Evolutionary conservation across 2,329 filamentous ascomycete genomes (phyloP).

Genomic region (Cladosporium phlei): DNA sequence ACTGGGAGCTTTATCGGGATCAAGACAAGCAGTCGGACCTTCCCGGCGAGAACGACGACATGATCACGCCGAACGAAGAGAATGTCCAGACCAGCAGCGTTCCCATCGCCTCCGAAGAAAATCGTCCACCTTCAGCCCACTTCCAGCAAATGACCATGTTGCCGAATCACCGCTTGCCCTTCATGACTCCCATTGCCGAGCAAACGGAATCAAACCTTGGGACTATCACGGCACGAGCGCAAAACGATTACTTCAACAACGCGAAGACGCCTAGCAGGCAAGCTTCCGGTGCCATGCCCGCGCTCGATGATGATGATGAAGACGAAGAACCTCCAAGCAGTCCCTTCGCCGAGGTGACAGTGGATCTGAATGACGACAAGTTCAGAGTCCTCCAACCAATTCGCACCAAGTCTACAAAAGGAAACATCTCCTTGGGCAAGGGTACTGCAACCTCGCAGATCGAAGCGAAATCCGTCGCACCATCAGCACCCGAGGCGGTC

Average conservation of each 20-base stretch:
- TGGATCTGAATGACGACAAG: constrained; percentile 41
- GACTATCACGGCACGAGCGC: constrained; percentile 53
- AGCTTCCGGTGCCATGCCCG: constrained; percentile 33
- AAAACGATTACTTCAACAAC: constrained; percentile 55
- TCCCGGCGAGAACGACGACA: constrained; percentile 34
- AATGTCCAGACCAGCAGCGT: constrained; percentile 62
- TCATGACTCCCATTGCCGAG: constrained; percentile 98
- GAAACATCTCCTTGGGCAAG: constrained; percentile 34
- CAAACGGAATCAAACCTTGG: constrained; percentile 85
- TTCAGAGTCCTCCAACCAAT: constrained; percentile 49
- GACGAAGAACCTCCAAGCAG: constrained; percentile 58
- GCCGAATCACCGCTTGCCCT: constrained; percentile 86
- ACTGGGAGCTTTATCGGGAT: constrained; percentile 33
- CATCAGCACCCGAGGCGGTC: constrained; percentile 37
- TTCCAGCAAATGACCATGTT: constrained; percentile 69
- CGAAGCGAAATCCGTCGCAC: constrained; percentile 22
- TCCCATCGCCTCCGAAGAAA: constrained; percentile 79
- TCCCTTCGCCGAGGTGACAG: constrained; percentile 64
- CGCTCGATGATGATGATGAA: constrained; percentile 38
- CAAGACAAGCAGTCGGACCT: not conserved
- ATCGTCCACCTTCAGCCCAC: constrained; percentile 66
- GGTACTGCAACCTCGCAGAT: constrained; percentile 31
- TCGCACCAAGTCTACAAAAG: constrained; percentile 44
- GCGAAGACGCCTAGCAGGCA: constrained; percentile 74
- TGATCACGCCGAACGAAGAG: constrained; percentile 44